Evolutionary conservation across 129 eudicot genomes (phyloP).

Genomic region (Ambrosia artemisiifolia): DNA sequence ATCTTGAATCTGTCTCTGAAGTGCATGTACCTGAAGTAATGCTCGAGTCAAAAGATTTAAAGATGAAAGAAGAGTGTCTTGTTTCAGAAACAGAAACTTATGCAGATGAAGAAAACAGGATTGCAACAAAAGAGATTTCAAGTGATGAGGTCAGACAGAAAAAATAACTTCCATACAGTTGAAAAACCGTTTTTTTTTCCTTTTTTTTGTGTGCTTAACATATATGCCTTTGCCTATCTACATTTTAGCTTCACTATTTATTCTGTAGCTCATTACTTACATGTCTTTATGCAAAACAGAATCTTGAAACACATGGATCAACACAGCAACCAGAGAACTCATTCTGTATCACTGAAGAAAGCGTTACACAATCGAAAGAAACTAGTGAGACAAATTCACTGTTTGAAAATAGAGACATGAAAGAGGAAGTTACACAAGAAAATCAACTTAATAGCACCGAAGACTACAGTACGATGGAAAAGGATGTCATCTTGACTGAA

Average conservation of each 20-base stretch:
- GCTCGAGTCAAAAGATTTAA: constrained; percentile 18
- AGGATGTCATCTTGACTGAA: constrained; percentile 25
- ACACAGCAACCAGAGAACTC: constrained; percentile 9
- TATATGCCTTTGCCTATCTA: neutral
- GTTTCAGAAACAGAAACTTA: constrained; percentile 13
- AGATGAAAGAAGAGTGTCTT: constrained; percentile 16
- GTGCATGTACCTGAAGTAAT: constrained; percentile 12
- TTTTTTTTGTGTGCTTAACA: neutral
- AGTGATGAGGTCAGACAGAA: constrained; percentile 29
- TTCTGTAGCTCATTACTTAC: neutral
- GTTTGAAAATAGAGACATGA: constrained; percentile 5
- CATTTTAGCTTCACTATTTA: neutral
- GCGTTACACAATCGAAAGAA: neutral
- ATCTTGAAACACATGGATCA: neutral
- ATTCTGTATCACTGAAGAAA: constrained; percentile 8
- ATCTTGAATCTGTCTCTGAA: constrained; percentile 21
- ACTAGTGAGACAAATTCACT: neutral
- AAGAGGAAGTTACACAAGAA: constrained; percentile 20
- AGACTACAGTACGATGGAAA: constrained; percentile 17
- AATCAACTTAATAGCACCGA: constrained; percentile 6
- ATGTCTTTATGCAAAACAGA: constrained; percentile 13
- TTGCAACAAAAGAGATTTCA: constrained; percentile 13
- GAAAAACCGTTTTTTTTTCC: constrained; percentile 14
- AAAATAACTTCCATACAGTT: neutral
- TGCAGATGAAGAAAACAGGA: constrained; percentile 24